These are phyloP conservation scores for Tuber aestivum DNA, from an alignment of 495 filamentous ascomycete species.

Conservation along the genomic window DNA sequence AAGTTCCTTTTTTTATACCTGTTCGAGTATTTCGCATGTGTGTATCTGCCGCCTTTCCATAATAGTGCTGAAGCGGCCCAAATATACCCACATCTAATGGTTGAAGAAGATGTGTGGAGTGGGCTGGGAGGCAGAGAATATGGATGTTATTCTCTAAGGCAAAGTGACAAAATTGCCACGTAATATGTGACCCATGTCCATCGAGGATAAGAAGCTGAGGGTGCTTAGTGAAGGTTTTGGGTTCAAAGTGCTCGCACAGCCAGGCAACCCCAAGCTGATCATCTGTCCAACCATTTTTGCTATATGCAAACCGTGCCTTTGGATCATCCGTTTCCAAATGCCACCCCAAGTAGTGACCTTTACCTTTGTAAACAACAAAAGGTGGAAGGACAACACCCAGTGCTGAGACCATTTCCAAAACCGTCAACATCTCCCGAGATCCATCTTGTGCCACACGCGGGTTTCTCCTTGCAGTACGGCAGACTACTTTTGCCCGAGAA, in stretches of 20 bases:
- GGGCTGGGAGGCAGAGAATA: conserved; percentile 37
- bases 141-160: conserved; percentile 36
- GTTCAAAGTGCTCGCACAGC: conserved; percentile 37
- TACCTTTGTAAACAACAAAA: too few relatives aligned
- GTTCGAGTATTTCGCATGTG: conserved; percentile 12
- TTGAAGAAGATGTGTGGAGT: conserved; percentile 42
- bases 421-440: conserved; percentile 15
- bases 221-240: conserved; percentile 13
- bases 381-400: conserved; percentile 6
- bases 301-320: too few relatives aligned
- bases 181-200: conserved; percentile 40
- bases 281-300: conserved; percentile 39
- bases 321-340: conserved; percentile 9
- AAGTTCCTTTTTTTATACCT: conserved; percentile 20
- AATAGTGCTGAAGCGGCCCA: conserved; percentile 25
- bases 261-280: conserved; percentile 34
- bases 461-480: conserved; percentile 4
- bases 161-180: too few relatives aligned
- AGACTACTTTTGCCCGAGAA: conserved; percentile 18
- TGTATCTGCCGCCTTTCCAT: conserved; percentile 20
- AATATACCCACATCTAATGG: conserved; percentile 42
- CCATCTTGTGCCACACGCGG: conserved; percentile 17
- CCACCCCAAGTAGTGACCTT: conserved; percentile 21
- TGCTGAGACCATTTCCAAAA: conserved; percentile 15
- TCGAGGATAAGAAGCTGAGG: conserved; percentile 42